Conservation (phyloP, 768 basidiomycete species). For the Leccinum ochraceum region DNA sequence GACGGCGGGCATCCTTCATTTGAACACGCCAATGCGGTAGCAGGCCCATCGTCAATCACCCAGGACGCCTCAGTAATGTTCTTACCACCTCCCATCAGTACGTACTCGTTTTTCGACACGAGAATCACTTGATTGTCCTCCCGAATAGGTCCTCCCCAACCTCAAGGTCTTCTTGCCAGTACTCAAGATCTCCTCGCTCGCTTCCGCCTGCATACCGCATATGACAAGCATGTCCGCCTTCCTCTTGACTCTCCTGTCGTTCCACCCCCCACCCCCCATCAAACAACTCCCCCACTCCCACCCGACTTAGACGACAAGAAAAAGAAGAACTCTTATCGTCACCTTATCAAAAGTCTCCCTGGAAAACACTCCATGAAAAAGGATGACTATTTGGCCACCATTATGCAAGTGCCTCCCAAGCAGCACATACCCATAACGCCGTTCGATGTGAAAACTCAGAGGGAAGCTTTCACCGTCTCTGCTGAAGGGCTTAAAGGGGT, state of each 20-base stretch:
- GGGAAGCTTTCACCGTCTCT: slow-evolving; percentile 72
- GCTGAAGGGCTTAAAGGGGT: slow-evolving; percentile 74
- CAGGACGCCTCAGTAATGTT: slow-evolving; percentile 27
- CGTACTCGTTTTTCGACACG: slow-evolving; percentile 11
- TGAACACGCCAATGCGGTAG: slow-evolving; percentile 53
- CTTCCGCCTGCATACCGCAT: slow-evolving; percentile 70
- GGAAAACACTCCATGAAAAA: slow-evolving; percentile 84
- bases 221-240: slow-evolving; percentile 79
- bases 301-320: slow-evolving; percentile 60
- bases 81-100: slow-evolving; percentile 37
- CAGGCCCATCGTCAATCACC: slow-evolving; percentile 54
- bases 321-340: slow-evolving; percentile 76
- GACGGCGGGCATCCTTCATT: slow-evolving; percentile 28
- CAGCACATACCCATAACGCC: slow-evolving; percentile 61
- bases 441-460: slow-evolving; percentile 67
- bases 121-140: slow-evolving; percentile 17
- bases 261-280: slow-evolving; percentile 33
- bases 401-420: slow-evolving; percentile 71
- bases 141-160: slow-evolving; percentile 34
- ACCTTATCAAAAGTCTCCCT: slow-evolving; percentile 73
- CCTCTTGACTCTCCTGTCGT: slow-evolving; percentile 28
- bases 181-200: slow-evolving; percentile 79
- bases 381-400: slow-evolving; percentile 66
- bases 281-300: slow-evolving; percentile 46
- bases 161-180: slow-evolving; percentile 54